These are phyloP conservation scores for Kalmusia sp. DNA, from an alignment of 2,329 filamentous ascomycete species.

Conservation along the genomic window DNA sequence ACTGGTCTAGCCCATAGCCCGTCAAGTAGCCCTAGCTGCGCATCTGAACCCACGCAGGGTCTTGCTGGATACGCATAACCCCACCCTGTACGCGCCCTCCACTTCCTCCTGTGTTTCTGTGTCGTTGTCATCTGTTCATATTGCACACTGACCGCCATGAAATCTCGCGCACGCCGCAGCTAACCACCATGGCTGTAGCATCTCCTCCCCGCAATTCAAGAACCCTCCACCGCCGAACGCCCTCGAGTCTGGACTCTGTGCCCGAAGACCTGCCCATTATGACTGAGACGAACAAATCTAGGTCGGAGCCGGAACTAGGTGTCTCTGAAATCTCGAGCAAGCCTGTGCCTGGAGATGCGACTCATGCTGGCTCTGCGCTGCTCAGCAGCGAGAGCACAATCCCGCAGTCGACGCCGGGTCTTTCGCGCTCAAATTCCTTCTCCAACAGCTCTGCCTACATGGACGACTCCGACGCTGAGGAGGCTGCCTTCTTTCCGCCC, in stretches of 20 bases:
- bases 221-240: constrained; percentile 35
- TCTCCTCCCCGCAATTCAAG: constrained; percentile 32
- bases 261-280: constrained; percentile 40
- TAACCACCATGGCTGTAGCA: constrained; percentile 42
- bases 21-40: background rate
- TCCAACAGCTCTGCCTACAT: constrained; percentile 86
- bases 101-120: background rate
- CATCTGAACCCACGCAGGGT: background rate
- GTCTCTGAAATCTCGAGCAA: constrained; percentile 31
- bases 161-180: constrained; percentile 19
- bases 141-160: constrained; percentile 12
- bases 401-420: constrained; percentile 56
- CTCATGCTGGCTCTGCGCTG: constrained; percentile 34
- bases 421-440: constrained; percentile 81
- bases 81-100: constrained; percentile 7
- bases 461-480: constrained; percentile 82
- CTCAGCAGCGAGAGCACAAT: constrained; percentile 51
- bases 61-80: constrained; percentile 10
- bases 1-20: background rate
- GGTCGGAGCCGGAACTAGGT: constrained; percentile 40
- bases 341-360: constrained; percentile 33
- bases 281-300: constrained; percentile 30
- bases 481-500: constrained; percentile 69
- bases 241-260: constrained; percentile 38
- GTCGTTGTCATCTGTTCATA: background rate